Conservation (phyloP, 148 eudicot species). For the Euryodendron excelsum region DNA sequence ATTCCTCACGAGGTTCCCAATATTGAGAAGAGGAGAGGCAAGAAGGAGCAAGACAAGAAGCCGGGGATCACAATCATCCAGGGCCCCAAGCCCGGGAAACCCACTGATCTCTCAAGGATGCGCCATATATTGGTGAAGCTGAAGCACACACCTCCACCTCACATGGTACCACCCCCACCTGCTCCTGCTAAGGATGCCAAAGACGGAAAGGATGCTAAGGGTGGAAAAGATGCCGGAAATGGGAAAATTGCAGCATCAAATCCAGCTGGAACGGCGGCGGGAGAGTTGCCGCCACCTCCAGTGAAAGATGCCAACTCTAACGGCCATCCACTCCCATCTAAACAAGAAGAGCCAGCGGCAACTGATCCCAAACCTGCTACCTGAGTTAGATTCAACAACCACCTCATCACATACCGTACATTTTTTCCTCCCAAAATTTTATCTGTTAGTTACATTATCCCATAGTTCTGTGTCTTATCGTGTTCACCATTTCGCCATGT, state of each 20-base stretch:
- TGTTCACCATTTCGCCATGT: constrained; percentile 3
- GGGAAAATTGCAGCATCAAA: constrained; percentile 34
- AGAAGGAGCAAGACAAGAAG: constrained; percentile 87
- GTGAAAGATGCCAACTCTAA: constrained; percentile 35
- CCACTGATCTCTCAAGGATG: constrained; percentile 92
- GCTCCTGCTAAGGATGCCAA: constrained; percentile 68
- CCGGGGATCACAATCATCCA: constrained; percentile 76
- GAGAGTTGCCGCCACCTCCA: constrained; percentile 18
- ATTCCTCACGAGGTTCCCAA: constrained; percentile 86
- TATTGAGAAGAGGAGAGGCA: constrained; percentile 78
- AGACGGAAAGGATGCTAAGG: constrained; percentile 45
- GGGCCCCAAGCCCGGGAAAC: constrained; percentile 98
- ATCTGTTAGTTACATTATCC: neutral
- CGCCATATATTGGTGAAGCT: constrained; percentile 75
- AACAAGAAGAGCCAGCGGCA: constrained; percentile 40
- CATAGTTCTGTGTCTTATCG: constrained; percentile 2
- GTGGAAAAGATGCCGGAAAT: constrained; percentile 30
- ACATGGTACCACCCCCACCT: constrained; percentile 83
- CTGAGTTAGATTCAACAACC: constrained; percentile 18
- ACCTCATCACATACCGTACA: neutral
- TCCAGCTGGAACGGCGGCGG: too few relatives aligned
- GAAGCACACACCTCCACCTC: constrained; percentile 93
- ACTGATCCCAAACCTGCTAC: constrained; percentile 35
- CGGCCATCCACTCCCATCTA: constrained; percentile 29
- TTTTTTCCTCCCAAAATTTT: neutral